Conservation (phyloP, 371 early-diverging fungal species). For the Mortierella sp. region DNA sequence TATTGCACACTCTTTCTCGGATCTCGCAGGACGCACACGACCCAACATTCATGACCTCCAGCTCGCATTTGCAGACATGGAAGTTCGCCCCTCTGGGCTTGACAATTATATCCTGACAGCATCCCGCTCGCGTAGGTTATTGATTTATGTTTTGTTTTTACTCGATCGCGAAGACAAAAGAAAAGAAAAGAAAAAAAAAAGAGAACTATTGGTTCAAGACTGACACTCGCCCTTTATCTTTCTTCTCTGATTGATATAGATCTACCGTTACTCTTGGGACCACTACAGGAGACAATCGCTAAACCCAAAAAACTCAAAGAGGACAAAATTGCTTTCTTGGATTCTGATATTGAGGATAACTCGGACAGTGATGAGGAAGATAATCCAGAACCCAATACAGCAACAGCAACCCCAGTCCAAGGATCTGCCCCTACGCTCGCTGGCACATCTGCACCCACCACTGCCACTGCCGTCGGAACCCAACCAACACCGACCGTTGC, state of each 20-base stretch:
- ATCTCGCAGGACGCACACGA: conserved; percentile 62
- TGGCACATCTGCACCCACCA: conserved; percentile 36
- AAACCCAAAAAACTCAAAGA: conserved; percentile 32
- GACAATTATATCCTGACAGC: conserved; percentile 34
- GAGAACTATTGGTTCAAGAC: background rate
- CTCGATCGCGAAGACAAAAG: background rate
- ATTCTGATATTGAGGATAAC: conserved; percentile 48
- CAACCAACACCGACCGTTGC: too few relatives aligned
- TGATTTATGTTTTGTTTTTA: background rate
- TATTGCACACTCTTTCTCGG: conserved; percentile 60
- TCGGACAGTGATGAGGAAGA: conserved; percentile 45
- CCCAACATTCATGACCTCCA: conserved; percentile 66
- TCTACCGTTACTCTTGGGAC: conserved; percentile 36
- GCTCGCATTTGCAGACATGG: conserved; percentile 56
- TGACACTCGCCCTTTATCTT: background rate
- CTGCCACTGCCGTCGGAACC: too few relatives aligned
- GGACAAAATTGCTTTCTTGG: conserved; percentile 21
- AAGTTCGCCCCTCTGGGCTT: conserved; percentile 49
- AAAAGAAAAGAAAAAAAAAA: conserved; percentile 2
- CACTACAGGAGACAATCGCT: conserved; percentile 39
- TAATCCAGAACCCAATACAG: conserved; percentile 14
- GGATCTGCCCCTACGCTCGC: conserved; percentile 55
- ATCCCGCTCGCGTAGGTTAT: conserved; percentile 46
- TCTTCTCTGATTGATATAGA: conserved; percentile 10
- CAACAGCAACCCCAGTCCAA: conserved; percentile 34